These are phyloP conservation scores for Copromyces sp. DNA, from an alignment of 495 filamentous ascomycete genomes.

Conservation along the genomic window DNA sequence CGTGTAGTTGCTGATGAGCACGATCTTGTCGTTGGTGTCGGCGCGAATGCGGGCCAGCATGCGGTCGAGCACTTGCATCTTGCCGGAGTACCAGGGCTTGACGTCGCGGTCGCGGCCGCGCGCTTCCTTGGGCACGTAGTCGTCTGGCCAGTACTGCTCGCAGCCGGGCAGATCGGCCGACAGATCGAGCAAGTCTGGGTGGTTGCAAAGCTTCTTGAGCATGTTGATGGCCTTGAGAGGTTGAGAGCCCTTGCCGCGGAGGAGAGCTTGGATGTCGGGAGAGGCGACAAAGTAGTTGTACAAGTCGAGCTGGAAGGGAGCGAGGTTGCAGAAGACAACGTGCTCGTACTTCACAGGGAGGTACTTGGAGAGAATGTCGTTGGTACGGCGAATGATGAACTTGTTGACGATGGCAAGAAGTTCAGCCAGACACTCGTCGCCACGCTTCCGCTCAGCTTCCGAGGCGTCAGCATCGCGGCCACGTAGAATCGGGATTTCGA, in stretches of 20 bases:
- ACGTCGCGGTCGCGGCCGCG: slow-evolving; percentile 85
- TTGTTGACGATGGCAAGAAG: slow-evolving; percentile 85
- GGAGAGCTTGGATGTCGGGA: slow-evolving; percentile 84
- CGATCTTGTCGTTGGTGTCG: slow-evolving; percentile 98
- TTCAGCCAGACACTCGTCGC: slow-evolving; percentile 74
- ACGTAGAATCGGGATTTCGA: slow-evolving; percentile 82
- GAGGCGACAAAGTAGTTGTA: slow-evolving; percentile 97
- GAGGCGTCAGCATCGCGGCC: slow-evolving; percentile 87
- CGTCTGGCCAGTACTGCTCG: slow-evolving; percentile 72
- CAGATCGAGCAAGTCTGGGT: slow-evolving; percentile 86
- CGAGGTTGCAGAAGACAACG: slow-evolving; percentile 97
- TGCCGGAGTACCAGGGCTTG: slow-evolving; percentile 93
- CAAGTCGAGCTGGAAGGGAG: slow-evolving; percentile 81
- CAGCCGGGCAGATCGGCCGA: slow-evolving; percentile 78
- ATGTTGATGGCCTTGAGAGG: slow-evolving; percentile 93
- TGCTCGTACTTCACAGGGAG: slow-evolving; percentile 98
- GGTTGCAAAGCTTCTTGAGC: slow-evolving; percentile 98
- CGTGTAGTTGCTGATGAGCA: slow-evolving; percentile 97
- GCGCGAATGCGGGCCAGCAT: slow-evolving; percentile 96
- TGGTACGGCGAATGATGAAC: slow-evolving; percentile 96
- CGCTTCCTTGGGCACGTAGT: slow-evolving; percentile 79
- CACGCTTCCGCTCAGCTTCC: slow-evolving; percentile 70
- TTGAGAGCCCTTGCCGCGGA: slow-evolving; percentile 91
- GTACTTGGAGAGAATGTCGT: slow-evolving; percentile 97
- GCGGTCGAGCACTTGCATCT: slow-evolving; percentile 95